Conservation (phyloP, 441 rosid genomes). For the Flueggea neowawraea region DNA sequence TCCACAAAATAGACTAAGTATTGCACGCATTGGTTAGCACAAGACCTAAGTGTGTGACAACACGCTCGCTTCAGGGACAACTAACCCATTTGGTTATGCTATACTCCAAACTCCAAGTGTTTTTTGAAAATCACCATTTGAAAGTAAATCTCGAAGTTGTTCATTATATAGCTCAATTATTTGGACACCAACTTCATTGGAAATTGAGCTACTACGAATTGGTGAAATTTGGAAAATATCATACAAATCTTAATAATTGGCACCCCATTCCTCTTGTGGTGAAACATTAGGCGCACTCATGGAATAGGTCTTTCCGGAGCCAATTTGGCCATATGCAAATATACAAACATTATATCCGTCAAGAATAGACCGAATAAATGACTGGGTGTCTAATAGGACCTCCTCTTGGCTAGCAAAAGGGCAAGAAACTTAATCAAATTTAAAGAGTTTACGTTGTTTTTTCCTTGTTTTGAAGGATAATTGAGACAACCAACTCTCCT, state of each 20-base stretch:
- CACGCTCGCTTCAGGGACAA: slow-evolving; percentile 37
- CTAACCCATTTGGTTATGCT: slow-evolving; percentile 34
- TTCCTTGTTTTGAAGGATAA: slow-evolving; percentile 29
- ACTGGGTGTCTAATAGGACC: too few relatives aligned
- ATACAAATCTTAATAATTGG: slow-evolving; percentile 25
- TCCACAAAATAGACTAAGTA: too few relatives aligned
- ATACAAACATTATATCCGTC: too few relatives aligned
- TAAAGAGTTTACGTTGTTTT: slow-evolving; percentile 26
- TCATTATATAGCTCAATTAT: slow-evolving; percentile 36
- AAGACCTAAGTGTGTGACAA: too few relatives aligned
- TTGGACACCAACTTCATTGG: slow-evolving; percentile 34
- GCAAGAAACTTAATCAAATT: slow-evolving; percentile 29
- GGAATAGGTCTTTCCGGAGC: too few relatives aligned
- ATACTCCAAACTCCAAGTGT: slow-evolving; percentile 39
- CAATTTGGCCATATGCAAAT: too few relatives aligned
- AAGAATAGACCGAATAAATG: too few relatives aligned
- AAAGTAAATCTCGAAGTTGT: slow-evolving; percentile 35
- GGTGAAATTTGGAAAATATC: slow-evolving; percentile 31
- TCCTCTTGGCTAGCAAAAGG: slow-evolving; percentile 24
- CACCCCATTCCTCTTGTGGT: slow-evolving; percentile 34
- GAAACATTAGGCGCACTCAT: too few relatives aligned
- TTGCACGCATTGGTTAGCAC: too few relatives aligned
- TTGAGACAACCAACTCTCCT: slow-evolving; percentile 30
- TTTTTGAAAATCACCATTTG: slow-evolving; percentile 25
- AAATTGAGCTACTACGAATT: slow-evolving; percentile 24